Evolutionary conservation across 2,329 filamentous ascomycete species (phyloP).

Genomic region (Colletotrichum brevisporum): DNA sequence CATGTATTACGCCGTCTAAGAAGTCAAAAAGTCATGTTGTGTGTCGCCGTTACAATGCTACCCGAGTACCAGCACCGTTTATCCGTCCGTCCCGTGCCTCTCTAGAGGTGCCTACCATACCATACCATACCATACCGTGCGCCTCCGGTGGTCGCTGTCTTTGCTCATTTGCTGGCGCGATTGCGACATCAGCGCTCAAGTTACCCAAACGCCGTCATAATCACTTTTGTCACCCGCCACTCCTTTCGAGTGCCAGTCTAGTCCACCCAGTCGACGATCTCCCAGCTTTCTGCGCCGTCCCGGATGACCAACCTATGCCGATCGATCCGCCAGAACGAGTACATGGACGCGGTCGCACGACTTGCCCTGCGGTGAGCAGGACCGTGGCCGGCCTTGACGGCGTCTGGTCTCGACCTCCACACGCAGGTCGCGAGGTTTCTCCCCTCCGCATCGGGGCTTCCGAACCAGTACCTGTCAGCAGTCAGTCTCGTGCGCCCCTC

Average conservation of each 20-base stretch:
- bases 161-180: conserved; percentile 29
- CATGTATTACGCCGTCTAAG: conserved; percentile 19
- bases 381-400: conserved; percentile 70
- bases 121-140: not conserved
- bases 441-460: conserved; percentile 76
- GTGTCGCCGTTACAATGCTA: conserved; percentile 27
- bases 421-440: conserved; percentile 87
- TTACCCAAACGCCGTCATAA: conserved; percentile 29
- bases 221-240: conserved; percentile 13
- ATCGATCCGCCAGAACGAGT: conserved; percentile 78
- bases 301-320: conserved; percentile 78
- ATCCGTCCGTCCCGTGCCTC: not conserved
- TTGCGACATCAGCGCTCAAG: conserved; percentile 31
- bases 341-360: conserved; percentile 74
- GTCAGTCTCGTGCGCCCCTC: conserved; percentile 26
- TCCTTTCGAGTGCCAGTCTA: conserved; percentile 33
- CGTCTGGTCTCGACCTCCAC: conserved; percentile 73
- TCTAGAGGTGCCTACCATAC: no score
- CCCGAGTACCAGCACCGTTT: conserved; percentile 6
- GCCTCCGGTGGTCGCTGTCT: conserved; percentile 9
- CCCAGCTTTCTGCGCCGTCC: conserved; percentile 75
- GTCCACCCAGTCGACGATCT: conserved; percentile 71
- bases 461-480: conserved; percentile 84
- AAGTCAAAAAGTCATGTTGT: conserved; percentile 18
- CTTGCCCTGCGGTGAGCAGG: conserved; percentile 75